Base-by-base conservation (phyloP, 2,329 filamentous ascomycete species). In the Epichloe coenophiala region DNA sequence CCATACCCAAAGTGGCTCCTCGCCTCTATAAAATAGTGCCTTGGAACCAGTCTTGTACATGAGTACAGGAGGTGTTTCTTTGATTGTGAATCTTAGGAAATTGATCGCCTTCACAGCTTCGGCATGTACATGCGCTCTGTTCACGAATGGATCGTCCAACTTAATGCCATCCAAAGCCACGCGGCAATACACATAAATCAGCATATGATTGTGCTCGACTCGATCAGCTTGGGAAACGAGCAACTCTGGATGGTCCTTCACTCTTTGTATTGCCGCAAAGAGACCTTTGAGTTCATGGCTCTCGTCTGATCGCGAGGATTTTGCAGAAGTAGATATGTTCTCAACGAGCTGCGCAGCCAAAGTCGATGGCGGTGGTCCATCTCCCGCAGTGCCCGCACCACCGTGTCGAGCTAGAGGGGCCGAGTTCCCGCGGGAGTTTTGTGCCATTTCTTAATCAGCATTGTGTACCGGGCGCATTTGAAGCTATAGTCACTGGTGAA, bases 291-390 rank as follows among this genome's bases (percentile, higher is more conserved):
- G 83, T 47, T 88, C 85, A 57, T 83, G 80, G 53, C 80, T 83
- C 58, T 84, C 81, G 59, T 84, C 77, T 48, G 77, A 77, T 59
- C 78, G 76, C 49, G 77, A 76, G 43, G 77, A 79, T 54, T 74
- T 76, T 48, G 77, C 74, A 47, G 78, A 78, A 21, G 84, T 77
- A 42, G 84, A 80, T 55, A 89, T 81, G 63, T 87, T 88, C 62
- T 87, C 83, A 56, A 93, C 88, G 51, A 96, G 81, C 65, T 94
- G 87, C 12, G 88, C 88, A 48, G 90, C 88, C 60, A 95, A 76
- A 9, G 89, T 94, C 15, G 90, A 95, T 12, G 88, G 85, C 39
- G 81, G 80, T 44, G 72, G 70, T 9, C 57, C 60, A n/a, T 56
- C 53, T 35, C 55, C 51, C 33, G 52, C 42, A 19, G 55, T 57